These are phyloP conservation scores for Ganoderma meredithae DNA, from an alignment of 1,284 basidiomycete genomes.

Conservation along the genomic window DNA sequence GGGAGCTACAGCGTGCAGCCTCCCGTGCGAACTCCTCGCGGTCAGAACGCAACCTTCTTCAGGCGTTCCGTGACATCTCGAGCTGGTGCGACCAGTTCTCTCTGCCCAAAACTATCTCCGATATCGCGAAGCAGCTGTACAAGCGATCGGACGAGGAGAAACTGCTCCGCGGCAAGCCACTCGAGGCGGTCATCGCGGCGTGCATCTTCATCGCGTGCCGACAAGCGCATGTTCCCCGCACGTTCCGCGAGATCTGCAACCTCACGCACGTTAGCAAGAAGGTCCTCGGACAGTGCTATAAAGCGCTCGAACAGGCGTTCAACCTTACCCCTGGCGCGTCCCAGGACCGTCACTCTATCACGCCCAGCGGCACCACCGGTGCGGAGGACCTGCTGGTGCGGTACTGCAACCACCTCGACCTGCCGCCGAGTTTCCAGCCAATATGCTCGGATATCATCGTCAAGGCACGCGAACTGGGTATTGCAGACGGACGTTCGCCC, in stretches of 20 bases:
- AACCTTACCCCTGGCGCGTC: slow-evolving; percentile 82
- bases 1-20: slow-evolving; percentile 91
- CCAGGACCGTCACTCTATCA: slow-evolving; percentile 43
- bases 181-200: slow-evolving; percentile 94
- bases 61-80: slow-evolving; percentile 91
- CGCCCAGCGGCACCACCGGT: slow-evolving; percentile 57
- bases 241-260: slow-evolving; percentile 96
- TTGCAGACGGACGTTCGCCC: slow-evolving; percentile 93
- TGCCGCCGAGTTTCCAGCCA: slow-evolving; percentile 84
- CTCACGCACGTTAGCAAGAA: slow-evolving; percentile 95
- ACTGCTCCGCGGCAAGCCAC: slow-evolving; percentile 89
- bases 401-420: slow-evolving; percentile 92
- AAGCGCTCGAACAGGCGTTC: slow-evolving; percentile 92
- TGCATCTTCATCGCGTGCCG: slow-evolving; percentile 99
- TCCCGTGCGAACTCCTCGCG: slow-evolving; percentile 80
- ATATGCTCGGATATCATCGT: slow-evolving; percentile 89
- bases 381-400: slow-evolving; percentile 92
- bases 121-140: slow-evolving; percentile 97
- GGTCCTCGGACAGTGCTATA: slow-evolving; percentile 94
- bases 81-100: slow-evolving; percentile 96
- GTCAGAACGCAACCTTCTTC: slow-evolving; percentile 85
- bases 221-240: slow-evolving; percentile 91
- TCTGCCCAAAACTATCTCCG: slow-evolving; percentile 92
- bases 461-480: slow-evolving; percentile 82
- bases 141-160: slow-evolving; percentile 97